Conservation (phyloP, 2,329 filamentous ascomycete genomes). For the Neofusicoccum umdonicola region DNA sequence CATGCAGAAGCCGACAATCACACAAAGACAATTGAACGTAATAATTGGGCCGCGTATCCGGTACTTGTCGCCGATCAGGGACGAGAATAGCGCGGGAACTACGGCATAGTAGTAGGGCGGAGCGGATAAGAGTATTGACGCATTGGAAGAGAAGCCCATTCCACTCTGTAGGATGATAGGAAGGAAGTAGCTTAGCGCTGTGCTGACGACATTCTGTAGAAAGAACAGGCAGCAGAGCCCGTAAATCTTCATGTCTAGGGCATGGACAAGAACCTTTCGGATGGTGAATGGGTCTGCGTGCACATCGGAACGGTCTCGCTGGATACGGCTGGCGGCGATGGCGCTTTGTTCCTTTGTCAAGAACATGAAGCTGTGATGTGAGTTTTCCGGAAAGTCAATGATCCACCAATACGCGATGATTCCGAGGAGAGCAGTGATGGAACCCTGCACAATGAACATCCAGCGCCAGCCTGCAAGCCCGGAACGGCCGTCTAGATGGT, state of each 20-base stretch:
- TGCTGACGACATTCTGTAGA: slow-evolving; percentile 65
- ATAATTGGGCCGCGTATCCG: slow-evolving; percentile 63
- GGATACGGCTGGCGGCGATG: slow-evolving; percentile 58
- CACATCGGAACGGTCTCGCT: slow-evolving; percentile 61
- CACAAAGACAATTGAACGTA: slow-evolving; percentile 60
- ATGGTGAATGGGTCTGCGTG: slow-evolving; percentile 56
- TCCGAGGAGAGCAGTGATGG: slow-evolving; percentile 58
- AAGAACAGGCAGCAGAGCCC: slow-evolving; percentile 66
- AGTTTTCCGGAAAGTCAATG: slow-evolving; percentile 65
- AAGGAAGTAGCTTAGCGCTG: slow-evolving; percentile 63
- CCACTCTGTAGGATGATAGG: slow-evolving; percentile 56
- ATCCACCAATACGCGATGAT: slow-evolving; percentile 68
- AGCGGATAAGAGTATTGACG: slow-evolving; percentile 60
- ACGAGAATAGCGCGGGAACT: slow-evolving; percentile 62
- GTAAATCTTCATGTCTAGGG: slow-evolving; percentile 61
- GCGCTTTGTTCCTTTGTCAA: slow-evolving; percentile 55
- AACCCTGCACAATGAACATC: slow-evolving; percentile 67
- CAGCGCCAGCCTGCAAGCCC: slow-evolving; percentile 64
- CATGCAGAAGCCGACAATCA: slow-evolving; percentile 65
- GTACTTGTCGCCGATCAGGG: slow-evolving; percentile 60
- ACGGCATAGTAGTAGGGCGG: slow-evolving; percentile 68
- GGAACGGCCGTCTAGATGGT: slow-evolving; percentile 56
- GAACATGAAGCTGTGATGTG: slow-evolving; percentile 57
- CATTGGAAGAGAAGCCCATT: slow-evolving; percentile 45
- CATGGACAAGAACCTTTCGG: slow-evolving; percentile 55